A percentile compares a stretch with the other conserved stretches of the same genome.
Evolutionary conservation across 2,329 filamentous ascomycete species (phyloP).

Genomic region (Sarocladium kiliense): DNA sequence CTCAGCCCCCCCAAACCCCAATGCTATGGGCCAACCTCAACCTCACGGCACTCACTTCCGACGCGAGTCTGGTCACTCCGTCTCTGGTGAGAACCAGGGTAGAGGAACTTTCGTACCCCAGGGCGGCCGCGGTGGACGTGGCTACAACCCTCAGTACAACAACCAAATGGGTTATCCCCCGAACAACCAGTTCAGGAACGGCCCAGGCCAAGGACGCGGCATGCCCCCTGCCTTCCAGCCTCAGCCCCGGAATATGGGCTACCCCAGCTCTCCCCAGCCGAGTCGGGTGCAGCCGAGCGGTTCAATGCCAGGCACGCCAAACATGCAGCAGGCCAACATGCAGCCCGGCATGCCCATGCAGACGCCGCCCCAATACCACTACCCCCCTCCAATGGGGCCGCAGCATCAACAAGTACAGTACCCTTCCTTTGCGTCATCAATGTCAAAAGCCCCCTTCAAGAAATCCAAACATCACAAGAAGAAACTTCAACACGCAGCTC

Average conservation of each 20-base stretch:
- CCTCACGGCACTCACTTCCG: conserved; percentile 71
- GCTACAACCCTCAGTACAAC: conserved; percentile 43
- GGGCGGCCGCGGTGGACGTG: conserved; percentile 37
- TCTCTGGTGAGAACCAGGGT: conserved; percentile 47
- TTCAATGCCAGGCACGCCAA: conserved; percentile 66
- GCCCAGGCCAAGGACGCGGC: conserved; percentile 44
- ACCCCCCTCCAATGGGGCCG: conserved; percentile 51
- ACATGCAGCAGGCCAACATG: conserved; percentile 58
- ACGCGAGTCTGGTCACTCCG: conserved; percentile 80
- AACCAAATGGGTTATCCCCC: conserved; percentile 40
- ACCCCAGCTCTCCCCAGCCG: conserved; percentile 60
- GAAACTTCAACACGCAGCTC: conserved; percentile 35
- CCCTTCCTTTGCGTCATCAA: conserved; percentile 31
- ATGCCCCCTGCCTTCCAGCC: conserved; percentile 44
- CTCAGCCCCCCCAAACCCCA: conserved; percentile 56
- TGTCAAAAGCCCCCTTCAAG: conserved; percentile 21
- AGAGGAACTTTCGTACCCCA: conserved; percentile 49
- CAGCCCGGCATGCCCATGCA: conserved; percentile 56
- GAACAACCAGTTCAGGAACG: conserved; percentile 37
- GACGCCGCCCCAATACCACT: conserved; percentile 57
- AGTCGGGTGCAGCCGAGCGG: conserved; percentile 55
- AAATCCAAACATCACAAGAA: conserved; percentile 39
- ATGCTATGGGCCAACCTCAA: conserved; percentile 45
- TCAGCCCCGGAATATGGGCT: conserved; percentile 40
- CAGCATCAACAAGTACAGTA: conserved; percentile 57